Percentiles rank a stretch among this genome's conserved stretches.
phyloP scores from a whole-genome alignment of 2,329 filamentous ascomycete genomes.

The Colletotrichum coccodes region DNA sequence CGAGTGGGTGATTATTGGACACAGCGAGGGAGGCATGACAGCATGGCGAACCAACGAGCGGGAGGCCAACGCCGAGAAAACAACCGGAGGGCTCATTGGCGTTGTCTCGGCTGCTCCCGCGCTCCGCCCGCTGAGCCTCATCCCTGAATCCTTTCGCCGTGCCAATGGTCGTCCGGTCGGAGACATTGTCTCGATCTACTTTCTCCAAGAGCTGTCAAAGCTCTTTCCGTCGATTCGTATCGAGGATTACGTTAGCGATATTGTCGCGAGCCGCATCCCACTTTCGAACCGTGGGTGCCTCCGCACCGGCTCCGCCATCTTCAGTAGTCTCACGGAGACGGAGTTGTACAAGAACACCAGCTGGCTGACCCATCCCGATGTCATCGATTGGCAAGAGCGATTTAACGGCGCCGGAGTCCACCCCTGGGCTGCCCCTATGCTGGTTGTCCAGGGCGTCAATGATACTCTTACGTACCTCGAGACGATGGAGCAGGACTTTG shows the following conservation, averaged over 20 bases:
- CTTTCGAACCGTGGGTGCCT: slow-evolving; percentile 24
- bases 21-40: slow-evolving; percentile 39
- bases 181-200: slow-evolving; percentile 31
- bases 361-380: slow-evolving; percentile 21
- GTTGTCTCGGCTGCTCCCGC: slow-evolving; percentile 30
- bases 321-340: slow-evolving; percentile 17
- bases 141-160: slow-evolving; percentile 17
- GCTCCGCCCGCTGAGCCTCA: slow-evolving; percentile 23
- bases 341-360: slow-evolving; percentile 31
- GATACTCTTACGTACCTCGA: slow-evolving; percentile 31
- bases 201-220: slow-evolving; percentile 32
- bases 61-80: slow-evolving; percentile 27
- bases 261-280: not conserved
- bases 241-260: slow-evolving; percentile 32
- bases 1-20: slow-evolving; percentile 37
- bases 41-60: slow-evolving; percentile 39
- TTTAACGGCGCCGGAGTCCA: slow-evolving; percentile 35
- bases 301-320: slow-evolving; percentile 22
- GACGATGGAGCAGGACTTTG: not conserved
- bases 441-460: slow-evolving; percentile 36
- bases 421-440: slow-evolving; percentile 34
- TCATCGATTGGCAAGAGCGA: slow-evolving; percentile 1
- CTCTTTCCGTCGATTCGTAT: slow-evolving; percentile 30
- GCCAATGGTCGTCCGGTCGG: slow-evolving; percentile 24
- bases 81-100: slow-evolving; percentile 31